These are phyloP conservation scores for Didymella pinodella DNA, from an alignment of 2,329 filamentous ascomycete genomes.

Conservation along the genomic window DNA sequence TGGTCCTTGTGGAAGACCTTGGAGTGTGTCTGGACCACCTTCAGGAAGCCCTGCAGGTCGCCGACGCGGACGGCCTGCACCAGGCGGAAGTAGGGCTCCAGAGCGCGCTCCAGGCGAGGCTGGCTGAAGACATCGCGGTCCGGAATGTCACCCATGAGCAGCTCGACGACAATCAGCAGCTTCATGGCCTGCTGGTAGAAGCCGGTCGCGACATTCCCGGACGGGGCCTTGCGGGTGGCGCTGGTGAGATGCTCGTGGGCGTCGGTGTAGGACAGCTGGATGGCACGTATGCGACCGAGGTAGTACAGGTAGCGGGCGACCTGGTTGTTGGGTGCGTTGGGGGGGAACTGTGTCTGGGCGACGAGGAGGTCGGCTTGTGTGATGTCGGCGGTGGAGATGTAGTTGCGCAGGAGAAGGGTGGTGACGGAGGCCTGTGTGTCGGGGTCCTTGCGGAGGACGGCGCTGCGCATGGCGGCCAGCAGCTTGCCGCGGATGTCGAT, in stretches of 20 bases:
- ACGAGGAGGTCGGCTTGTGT: conserved; percentile 95
- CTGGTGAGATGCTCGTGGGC: conserved; percentile 93
- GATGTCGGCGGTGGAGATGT: conserved; percentile 95
- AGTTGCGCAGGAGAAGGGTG: conserved; percentile 92
- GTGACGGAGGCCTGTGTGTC: conserved; percentile 98
- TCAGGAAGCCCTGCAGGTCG: conserved; percentile 91
- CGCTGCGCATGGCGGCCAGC: conserved; percentile 86
- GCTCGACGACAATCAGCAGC: conserved; percentile 92
- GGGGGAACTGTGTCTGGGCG: conserved; percentile 93
- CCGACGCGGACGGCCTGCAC: conserved; percentile 97
- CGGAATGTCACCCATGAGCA: conserved; percentile 98
- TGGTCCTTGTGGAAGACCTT: conserved; percentile 90
- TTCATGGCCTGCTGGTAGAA: conserved; percentile 98
- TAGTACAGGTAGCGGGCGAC: conserved; percentile 98
- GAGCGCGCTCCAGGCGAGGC: conserved; percentile 81
- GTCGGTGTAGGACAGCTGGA: conserved; percentile 96
- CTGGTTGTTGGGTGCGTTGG: conserved; percentile 96
- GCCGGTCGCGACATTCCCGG: conserved; percentile 84
- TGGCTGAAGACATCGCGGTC: conserved; percentile 94
- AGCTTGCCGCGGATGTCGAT: conserved; percentile 86
- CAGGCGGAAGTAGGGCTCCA: conserved; percentile 92
- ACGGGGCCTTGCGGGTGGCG: conserved; percentile 93
- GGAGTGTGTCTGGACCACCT: conserved; percentile 80
- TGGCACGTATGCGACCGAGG: conserved; percentile 92
- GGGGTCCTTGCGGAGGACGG: conserved; percentile 95